These are phyloP conservation scores for Metarhizium anisopliae DNA, from an alignment of 2,329 filamentous ascomycete species.

Conservation along the genomic window DNA sequence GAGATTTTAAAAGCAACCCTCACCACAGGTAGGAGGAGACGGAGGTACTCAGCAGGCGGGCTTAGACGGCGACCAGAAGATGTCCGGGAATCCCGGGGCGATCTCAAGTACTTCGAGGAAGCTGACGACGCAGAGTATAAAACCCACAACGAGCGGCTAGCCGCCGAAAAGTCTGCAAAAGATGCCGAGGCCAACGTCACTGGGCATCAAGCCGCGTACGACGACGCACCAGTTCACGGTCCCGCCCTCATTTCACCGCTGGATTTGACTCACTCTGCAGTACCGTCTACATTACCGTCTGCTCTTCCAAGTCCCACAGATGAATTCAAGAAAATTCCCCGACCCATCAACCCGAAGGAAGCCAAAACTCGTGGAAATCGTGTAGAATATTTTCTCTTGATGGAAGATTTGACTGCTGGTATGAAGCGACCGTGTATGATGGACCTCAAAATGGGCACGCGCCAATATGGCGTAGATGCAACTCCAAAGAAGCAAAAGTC, in stretches of 20 bases:
- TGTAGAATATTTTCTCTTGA: conserved; percentile 83
- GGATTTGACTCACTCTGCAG: conserved; percentile 12
- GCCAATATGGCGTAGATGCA: conserved; percentile 92
- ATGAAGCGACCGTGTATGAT: conserved; percentile 97
- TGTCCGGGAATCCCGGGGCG: conserved; percentile 61
- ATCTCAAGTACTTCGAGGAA: conserved; percentile 84
- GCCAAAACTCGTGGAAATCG: conserved; percentile 46
- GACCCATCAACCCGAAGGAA: conserved; percentile 62
- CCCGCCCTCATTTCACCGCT: neutral
- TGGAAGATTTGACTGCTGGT: conserved; percentile 91
- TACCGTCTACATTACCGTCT: conserved; percentile 19
- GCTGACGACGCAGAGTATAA: conserved; percentile 77
- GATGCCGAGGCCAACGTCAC: neutral
- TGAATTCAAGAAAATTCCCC: conserved; percentile 35
- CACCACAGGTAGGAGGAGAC: conserved; percentile 39
- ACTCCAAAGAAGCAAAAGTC: conserved; percentile 86
- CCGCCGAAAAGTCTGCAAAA: neutral
- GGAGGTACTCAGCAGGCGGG: conserved; percentile 82
- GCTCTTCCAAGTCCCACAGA: conserved; percentile 27
- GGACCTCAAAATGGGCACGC: conserved; percentile 97
- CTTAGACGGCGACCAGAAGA: conserved; percentile 65
- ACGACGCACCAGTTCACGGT: neutral
- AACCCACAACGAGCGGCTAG: conserved; percentile 9
- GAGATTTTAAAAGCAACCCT: conserved; percentile 40
- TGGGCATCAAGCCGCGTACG: neutral